phyloP scores from a whole-genome alignment of 768 basidiomycete genomes.

The Kwoniella botswanensis region DNA sequence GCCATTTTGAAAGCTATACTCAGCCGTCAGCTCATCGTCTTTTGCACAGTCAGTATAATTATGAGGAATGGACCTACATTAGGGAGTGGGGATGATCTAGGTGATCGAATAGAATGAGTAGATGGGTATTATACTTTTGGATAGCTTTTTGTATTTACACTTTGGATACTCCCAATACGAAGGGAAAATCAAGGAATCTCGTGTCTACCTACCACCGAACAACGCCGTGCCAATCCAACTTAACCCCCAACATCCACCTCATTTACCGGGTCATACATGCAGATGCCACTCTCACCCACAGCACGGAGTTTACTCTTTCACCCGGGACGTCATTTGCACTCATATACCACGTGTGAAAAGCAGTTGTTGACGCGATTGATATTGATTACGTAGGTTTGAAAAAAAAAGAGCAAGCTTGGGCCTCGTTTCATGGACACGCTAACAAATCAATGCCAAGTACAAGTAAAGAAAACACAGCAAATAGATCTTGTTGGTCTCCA shows the following conservation, averaged over 20 bases:
- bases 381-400: constrained; percentile 1
- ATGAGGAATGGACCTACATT: too few species aligned
- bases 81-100: background rate
- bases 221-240: background rate
- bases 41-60: too few species aligned
- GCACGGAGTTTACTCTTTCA: constrained; percentile 4
- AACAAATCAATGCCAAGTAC: background rate
- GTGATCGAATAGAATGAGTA: background rate
- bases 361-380: constrained; percentile 6
- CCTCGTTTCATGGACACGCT: constrained; percentile 5
- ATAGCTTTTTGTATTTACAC: background rate
- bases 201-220: constrained; percentile 2
- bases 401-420: constrained; percentile 1
- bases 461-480: background rate
- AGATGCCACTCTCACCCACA: background rate
- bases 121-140: constrained; percentile 5
- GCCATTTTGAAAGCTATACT: constrained; percentile 15
- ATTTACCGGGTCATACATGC: background rate
- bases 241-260: background rate
- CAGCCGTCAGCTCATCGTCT: background rate
- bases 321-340: background rate
- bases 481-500: background rate
- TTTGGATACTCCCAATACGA: background rate
- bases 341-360: background rate
- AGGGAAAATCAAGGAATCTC: background rate